Base-by-base conservation (phyloP, 169 alveolate species). In the Plasmodium vivax region DNA sequence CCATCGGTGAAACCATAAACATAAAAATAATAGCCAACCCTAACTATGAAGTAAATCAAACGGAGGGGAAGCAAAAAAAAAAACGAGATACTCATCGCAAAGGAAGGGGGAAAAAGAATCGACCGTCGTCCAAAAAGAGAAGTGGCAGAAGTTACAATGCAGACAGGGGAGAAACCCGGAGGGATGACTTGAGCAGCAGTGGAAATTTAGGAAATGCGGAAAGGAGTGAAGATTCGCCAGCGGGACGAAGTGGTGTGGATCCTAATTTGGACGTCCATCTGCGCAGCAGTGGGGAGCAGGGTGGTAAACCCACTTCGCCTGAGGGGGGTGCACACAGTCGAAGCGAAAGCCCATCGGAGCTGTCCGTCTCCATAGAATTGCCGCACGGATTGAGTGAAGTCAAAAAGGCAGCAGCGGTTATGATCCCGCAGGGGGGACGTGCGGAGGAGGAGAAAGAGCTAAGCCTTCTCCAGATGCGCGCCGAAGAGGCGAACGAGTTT, bases 11-110 rank as follows among this genome's bases (percentile, higher is more conserved):
- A 75, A 77, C 32, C 51, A 85, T 85, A 85, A 77, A 85, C 32
- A 85, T 85, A 85, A 85, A 56, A n/a, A 75, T 74, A 30, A 54
- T 38, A 85, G 32, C 80, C 12, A 77, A 85, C 43, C 93, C 93
- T 68, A 62, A 4, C 7, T 34, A 6, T 68, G 45, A 41, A 41
- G 75, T 68, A 68, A 36, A 71, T 41, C 12, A 71, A 36, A 71
- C 9, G 54, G 23, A 36, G 27, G 73, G 9, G n/a, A 23, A 68
- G 3, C 34, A 68, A 38, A 38, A 84, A n/a, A 71, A 84, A 51
- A 84, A 71, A 1, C 71, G 74, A 43, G 6, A 68, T 10, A 43
- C 16, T n/a, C 73, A 41, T 14, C n/a, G 7, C 30, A 84, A 84
- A 27, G 2, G 32, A 71, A 71, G 45, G 23, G 36, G 75, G 36